Evolutionary conservation across 352 stramenopile species (phyloP).

Genomic region (Thalassiosira mediterranea): DNA sequence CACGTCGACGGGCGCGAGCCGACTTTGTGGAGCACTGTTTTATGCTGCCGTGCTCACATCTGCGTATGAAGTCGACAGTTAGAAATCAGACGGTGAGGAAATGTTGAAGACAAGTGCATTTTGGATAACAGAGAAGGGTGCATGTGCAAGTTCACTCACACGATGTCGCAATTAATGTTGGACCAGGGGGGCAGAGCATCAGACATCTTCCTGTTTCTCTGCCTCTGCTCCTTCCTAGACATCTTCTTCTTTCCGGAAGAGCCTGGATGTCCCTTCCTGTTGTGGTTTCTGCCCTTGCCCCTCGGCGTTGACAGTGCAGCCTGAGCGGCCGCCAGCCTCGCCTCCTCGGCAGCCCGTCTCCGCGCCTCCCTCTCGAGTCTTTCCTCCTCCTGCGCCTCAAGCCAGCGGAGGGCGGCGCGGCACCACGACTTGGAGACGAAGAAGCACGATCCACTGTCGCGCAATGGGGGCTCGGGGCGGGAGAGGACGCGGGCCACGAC

Average conservation of each 20-base stretch:
- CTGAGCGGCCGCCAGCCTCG: conserved; percentile 25
- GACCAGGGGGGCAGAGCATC: conserved; percentile 75
- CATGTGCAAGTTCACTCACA: conserved; percentile 60
- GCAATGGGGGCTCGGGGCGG: conserved; percentile 66
- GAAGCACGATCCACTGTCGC: conserved; percentile 50
- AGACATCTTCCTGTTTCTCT: conserved; percentile 59
- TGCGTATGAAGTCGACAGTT: too few species aligned
- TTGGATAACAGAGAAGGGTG: too few species aligned
- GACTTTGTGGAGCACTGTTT: conserved; percentile 52
- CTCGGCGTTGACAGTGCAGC: too few species aligned
- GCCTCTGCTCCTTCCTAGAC: conserved; percentile 72
- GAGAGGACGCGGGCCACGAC: conserved; percentile 75
- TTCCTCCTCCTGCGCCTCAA: conserved; percentile 76
- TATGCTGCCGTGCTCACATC: conserved; percentile 53
- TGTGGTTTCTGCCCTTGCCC: conserved; percentile 28
- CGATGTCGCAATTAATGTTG: conserved; percentile 79
- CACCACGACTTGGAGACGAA: conserved; percentile 83
- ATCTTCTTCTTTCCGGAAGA: conserved; percentile 69
- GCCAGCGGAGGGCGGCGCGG: conserved; percentile 74
- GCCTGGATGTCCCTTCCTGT: conserved; percentile 16
- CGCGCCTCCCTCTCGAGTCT: conserved; percentile 48
- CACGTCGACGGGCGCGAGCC: conserved; percentile 54
- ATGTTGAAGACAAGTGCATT: too few species aligned
- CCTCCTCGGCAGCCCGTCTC: conserved; percentile 33
- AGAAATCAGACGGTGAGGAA: too few species aligned